Evolutionary conservation across 345 rosid species (phyloP), one percentile per base, ranked within the genome.

Genomic region (Euphorbia tirucalli): DNA sequence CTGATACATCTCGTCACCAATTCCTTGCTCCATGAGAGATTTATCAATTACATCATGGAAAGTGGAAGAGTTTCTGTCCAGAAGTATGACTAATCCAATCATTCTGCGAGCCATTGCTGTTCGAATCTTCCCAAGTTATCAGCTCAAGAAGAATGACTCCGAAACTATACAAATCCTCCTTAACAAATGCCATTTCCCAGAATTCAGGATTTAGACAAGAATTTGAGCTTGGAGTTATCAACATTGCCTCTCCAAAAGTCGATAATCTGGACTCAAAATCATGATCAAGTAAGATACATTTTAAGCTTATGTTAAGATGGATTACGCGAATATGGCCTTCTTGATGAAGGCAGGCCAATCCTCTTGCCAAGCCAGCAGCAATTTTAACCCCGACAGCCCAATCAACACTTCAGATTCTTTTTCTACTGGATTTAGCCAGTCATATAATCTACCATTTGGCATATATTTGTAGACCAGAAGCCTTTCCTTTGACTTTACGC

Each of bases 301-400:
- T 82, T 2, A 80, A 74, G 77, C 74, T 79, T 19, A 82, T 67
- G 61, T 74, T 65, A 24, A 66, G 69, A 48, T 82, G 85, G 16
- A 64, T 14, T 3, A 79, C 49, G n/a, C 71, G 74, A 16, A 71
- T 59, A 28, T 71, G 66, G 16, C 78, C 57, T 27, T 48, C 65
- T 4, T 82, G 80, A 64, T 82, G 85, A 11, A 82, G 71, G 83
- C 85, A 82, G 5, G 85, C 76, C 59, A 82, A 68, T 11, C 83
- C 81, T 74, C 70, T 76, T 30, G 83, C 83, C 46, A 72, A n/a
- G 3, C 80, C 76, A 13, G 62, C 52, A 0, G 63, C 78, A 27
- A 76, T 68, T 76, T 54, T 79, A 24, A 67, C 69, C 65, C 82
- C 69, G 32, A 62, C 11, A 14, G 70, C 76, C 85, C 80, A 82